Percentiles rank a stretch among this genome's conserved stretches.
Evolutionary conservation across 352 stramenopile genomes (phyloP).

Genomic region (Thraustochytrium striatum): DNA sequence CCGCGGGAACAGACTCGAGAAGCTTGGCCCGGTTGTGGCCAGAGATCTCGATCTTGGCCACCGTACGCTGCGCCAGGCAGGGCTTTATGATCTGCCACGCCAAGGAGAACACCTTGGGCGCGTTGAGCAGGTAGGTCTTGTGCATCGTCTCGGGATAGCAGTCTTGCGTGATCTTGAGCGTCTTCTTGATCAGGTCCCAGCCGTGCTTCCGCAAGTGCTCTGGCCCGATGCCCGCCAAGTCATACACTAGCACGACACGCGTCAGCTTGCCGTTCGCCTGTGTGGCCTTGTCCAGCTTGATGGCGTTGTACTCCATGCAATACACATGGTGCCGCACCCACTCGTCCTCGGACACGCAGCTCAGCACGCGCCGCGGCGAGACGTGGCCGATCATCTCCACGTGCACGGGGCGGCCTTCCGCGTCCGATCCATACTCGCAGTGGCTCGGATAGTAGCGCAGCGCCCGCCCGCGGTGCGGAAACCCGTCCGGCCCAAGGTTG

Average conservation of each 20-base stretch:
- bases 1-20: not conserved
- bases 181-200: conserved; percentile 21
- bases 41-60: conserved; percentile 46
- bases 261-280: not conserved
- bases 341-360: conserved; percentile 33
- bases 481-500: not conserved
- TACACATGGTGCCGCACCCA: conserved; percentile 38
- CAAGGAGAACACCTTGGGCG: conserved; percentile 47
- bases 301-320: conserved; percentile 29
- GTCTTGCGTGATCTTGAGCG: conserved; percentile 43
- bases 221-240: not conserved
- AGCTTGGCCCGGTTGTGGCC: not conserved
- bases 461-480: conserved; percentile 22
- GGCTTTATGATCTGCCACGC: conserved; percentile 47
- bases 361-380: conserved; percentile 6
- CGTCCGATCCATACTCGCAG: conserved; percentile 9
- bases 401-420: conserved; percentile 18
- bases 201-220: not conserved
- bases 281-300: conserved; percentile 12
- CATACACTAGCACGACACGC: conserved; percentile 34
- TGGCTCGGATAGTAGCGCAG: conserved; percentile 16
- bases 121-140: conserved; percentile 45
- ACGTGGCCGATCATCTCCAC: conserved; percentile 32
- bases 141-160: conserved; percentile 49
- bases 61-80: conserved; percentile 41